A percentile compares a stretch with the other conserved stretches of the same genome.
Evolutionary conservation across 2,329 filamentous ascomycete genomes (phyloP).

Genomic region (Cercospora sp.): DNA sequence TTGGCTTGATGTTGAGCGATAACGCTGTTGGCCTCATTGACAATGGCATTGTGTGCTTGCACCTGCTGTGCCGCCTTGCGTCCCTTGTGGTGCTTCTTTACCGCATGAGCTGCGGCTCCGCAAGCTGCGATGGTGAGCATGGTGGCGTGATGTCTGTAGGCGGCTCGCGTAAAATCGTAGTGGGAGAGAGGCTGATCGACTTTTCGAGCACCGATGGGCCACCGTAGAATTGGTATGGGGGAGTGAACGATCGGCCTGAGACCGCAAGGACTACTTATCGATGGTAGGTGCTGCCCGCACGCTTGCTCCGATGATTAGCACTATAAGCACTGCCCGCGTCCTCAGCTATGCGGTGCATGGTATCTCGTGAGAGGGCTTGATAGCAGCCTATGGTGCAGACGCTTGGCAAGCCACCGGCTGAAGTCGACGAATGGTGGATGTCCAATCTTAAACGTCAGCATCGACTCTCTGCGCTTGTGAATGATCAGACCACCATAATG

Average conservation of each 20-base stretch:
- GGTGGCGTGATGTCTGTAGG: background rate
- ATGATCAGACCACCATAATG: background rate
- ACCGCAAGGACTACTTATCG: background rate
- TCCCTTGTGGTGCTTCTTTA: background rate
- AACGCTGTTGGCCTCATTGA: background rate
- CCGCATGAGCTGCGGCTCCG: background rate
- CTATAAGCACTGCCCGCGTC: background rate
- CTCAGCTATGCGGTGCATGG: background rate
- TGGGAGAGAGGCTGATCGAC: background rate
- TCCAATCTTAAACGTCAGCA: slow-evolving; percentile 1
- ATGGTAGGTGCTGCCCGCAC: background rate
- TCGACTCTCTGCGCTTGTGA: background rate
- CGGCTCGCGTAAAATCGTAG: background rate
- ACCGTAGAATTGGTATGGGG: background rate
- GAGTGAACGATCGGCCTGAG: background rate
- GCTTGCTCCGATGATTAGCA: background rate
- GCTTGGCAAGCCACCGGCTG: background rate
- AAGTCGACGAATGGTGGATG: background rate
- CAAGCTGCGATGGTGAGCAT: background rate
- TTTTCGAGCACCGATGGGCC: background rate
- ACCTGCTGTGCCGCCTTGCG: background rate
- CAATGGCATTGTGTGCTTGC: background rate
- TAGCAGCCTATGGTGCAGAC: background rate
- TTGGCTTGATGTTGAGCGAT: background rate
- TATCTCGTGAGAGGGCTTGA: background rate